Base-by-base conservation (phyloP, 768 basidiomycete genomes). In the Lactifluus volemus region DNA sequence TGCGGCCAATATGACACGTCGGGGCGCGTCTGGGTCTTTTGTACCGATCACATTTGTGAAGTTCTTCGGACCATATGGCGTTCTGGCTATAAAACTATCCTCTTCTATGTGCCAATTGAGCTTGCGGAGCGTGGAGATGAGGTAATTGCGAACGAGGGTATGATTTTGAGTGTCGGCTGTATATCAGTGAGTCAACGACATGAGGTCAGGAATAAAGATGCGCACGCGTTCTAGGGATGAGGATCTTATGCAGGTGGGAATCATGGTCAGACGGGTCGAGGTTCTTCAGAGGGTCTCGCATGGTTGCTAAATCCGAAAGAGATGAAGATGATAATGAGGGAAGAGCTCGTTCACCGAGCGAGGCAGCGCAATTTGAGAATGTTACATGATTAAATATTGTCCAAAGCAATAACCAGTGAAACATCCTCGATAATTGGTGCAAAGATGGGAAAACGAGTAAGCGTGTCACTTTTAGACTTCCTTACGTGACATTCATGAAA, bases 11-110 rank as follows among this genome's bases (percentile, higher is more conserved):
- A 96, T 78, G 38, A 99, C 78, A 63, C 91, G 85, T 49, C 90
- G 75, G 1, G 86, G 75, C 0, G 97, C 95, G 17, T 75, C 71
- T n/a, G 90, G 89, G 70, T 98, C 88, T 71, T 97, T 97, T 11
- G 97, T 98, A 36, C 93, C 96, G 65, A 98, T 86, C 53, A 98
- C 78, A 74, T 99, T 99, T 14, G 84, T 86, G 71, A 99, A 96
- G 42, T 76, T 75, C 67, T 83, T 90, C 36, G 70, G 68, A 4
- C 96, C 97, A 64, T 88, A 81, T 0, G 97, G 97, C 1, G 97
- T 98, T 17, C 74, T 69, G 53, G 78, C 86, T 5, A 76, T 81
- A 75, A 98, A 98, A 25, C 78, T 75, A 68, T 97, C 94, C 68
- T 86, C 81, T 69, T 97, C 92, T 53, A 94, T 73, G 61, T 94